Evolutionary conservation across 805 yeast species (phyloP).

Genomic region (Blastobotrys terrestris): DNA sequence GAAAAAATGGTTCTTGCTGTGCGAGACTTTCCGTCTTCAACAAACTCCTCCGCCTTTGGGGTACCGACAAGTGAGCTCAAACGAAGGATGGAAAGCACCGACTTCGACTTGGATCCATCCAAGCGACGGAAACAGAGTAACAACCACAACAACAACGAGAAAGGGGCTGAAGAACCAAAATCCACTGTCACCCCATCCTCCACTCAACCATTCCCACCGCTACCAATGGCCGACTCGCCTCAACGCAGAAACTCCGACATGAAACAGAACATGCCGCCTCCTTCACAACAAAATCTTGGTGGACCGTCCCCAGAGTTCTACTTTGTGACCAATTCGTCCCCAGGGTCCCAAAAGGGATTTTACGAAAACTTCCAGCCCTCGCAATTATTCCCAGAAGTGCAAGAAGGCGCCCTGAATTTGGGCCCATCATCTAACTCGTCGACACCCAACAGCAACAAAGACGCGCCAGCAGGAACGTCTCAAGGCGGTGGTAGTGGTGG

Average conservation of each 20-base stretch:
- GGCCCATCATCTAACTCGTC: constrained; percentile 3
- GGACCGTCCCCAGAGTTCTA: constrained; percentile 27
- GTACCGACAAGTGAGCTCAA: neutral
- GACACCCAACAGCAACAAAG: neutral
- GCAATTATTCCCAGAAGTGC: constrained; percentile 43
- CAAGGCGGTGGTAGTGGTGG: neutral
- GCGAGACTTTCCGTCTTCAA: neutral
- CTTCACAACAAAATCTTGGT: neutral
- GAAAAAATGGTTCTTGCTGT: constrained; percentile 18
- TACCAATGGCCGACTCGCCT: neutral
- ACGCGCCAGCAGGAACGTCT: neutral
- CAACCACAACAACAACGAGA: neutral
- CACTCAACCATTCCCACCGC: neutral
- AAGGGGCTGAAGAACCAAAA: neutral
- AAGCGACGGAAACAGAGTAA: neutral
- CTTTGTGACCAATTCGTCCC: constrained; percentile 28
- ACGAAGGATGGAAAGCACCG: constrained; percentile 1
- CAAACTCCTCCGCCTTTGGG: neutral
- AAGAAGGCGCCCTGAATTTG: constrained; percentile 1
- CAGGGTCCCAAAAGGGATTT: constrained; percentile 26
- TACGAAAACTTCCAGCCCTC: constrained; percentile 52
- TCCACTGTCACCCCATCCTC: neutral
- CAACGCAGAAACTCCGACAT: neutral
- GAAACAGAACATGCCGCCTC: neutral
- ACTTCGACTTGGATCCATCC: neutral